phyloP scores from a whole-genome alignment of 768 basidiomycete genomes.

The Grammothele lineata region DNA sequence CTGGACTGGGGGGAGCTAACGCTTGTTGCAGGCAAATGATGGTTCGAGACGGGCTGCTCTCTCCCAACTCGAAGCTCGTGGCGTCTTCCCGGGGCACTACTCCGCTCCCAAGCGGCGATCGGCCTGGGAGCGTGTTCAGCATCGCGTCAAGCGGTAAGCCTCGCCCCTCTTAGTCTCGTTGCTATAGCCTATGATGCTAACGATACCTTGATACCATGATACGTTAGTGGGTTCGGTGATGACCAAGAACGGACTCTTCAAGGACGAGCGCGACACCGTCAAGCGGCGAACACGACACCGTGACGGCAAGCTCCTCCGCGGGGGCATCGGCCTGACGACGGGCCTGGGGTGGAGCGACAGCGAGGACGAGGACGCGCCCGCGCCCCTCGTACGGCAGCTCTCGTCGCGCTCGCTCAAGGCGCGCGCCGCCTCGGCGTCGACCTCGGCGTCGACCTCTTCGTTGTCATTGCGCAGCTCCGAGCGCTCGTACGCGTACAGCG shows the following conservation, averaged over 20 bases:
- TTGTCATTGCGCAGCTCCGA: conserved; percentile 16
- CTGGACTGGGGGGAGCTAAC: neutral
- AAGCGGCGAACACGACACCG: conserved; percentile 32
- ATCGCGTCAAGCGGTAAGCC: conserved; percentile 24
- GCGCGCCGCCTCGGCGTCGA: conserved; percentile 11
- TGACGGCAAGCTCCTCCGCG: conserved; percentile 33
- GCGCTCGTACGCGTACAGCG: conserved; percentile 26
- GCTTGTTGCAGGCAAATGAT: conserved; percentile 31
- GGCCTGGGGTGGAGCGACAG: conserved; percentile 41
- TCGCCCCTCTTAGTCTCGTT: neutral
- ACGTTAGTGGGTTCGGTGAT: conserved; percentile 24
- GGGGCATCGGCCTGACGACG: conserved; percentile 37
- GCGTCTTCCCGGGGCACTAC: conserved; percentile 18
- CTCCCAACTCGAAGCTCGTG: conserved; percentile 36
- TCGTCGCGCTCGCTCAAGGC: conserved; percentile 23
- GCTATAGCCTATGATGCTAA: no score
- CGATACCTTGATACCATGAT: no score
- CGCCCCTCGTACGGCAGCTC: conserved; percentile 32
- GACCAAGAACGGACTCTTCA: conserved; percentile 32
- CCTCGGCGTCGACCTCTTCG: neutral
- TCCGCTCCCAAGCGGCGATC: conserved; percentile 13
- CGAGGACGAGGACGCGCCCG: conserved; percentile 40
- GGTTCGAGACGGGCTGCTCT: conserved; percentile 36
- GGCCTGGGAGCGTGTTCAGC: conserved; percentile 25
- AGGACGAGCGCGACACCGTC: conserved; percentile 34